phyloP scores from a whole-genome alignment of 2,329 filamentous ascomycete genomes.

The Leptodontidium sp. region DNA sequence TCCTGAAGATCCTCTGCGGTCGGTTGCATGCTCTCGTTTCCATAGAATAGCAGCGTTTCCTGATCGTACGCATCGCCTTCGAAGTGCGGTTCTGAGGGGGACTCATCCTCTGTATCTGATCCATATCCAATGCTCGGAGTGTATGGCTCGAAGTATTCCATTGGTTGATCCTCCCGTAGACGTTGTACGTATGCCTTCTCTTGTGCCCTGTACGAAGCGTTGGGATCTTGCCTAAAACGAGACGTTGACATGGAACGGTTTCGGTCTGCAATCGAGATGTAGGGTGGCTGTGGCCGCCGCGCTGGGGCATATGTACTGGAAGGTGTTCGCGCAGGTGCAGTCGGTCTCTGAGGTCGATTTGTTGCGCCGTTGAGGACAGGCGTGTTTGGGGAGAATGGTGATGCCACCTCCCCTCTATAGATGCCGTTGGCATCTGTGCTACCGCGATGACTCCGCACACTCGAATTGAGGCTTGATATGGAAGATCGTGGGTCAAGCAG shows the following conservation, averaged over 20 bases:
- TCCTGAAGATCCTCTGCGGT: conserved; percentile 90
- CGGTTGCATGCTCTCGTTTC: conserved; percentile 87
- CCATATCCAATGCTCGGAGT: conserved; percentile 74
- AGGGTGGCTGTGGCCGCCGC: conserved; percentile 59
- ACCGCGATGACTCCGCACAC: conserved; percentile 52
- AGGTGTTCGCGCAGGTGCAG: conserved; percentile 74
- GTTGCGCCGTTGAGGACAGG: conserved; percentile 54
- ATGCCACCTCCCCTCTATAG: conserved; percentile 34
- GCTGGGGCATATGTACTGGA: conserved; percentile 81
- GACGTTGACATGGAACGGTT: conserved; percentile 65
- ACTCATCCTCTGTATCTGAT: conserved; percentile 90
- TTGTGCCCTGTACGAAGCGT: conserved; percentile 80
- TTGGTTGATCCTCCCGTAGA: conserved; percentile 77
- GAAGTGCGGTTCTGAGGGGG: conserved; percentile 83
- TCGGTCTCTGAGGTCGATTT: conserved; percentile 70
- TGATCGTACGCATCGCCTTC: conserved; percentile 88
- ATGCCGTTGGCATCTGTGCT: conserved; percentile 48
- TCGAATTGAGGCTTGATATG: conserved; percentile 43
- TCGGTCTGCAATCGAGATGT: conserved; percentile 51
- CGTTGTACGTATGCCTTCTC: conserved; percentile 96
- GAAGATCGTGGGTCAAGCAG: conserved; percentile 40
- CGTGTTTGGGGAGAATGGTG: conserved; percentile 37
- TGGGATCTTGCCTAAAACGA: conserved; percentile 68
- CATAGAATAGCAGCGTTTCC: conserved; percentile 91
- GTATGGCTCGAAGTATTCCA: conserved; percentile 64